Base-by-base conservation (phyloP, 495 filamentous ascomycete species). In the Daldinia caldariorum region DNA sequence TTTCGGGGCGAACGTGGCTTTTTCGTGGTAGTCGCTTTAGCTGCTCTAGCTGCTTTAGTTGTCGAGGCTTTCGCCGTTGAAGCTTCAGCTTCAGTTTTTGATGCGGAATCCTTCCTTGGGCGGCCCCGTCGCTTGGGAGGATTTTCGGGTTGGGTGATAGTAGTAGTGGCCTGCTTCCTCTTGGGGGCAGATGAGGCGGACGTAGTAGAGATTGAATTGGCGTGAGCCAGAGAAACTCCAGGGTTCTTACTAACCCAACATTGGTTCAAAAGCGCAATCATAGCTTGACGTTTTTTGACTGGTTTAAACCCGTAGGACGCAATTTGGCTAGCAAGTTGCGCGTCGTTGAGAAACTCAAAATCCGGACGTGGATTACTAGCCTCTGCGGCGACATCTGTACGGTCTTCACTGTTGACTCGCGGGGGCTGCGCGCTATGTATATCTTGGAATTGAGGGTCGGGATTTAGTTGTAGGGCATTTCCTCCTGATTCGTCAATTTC, bases 221-320 rank as follows among this genome's bases (percentile, higher is more conserved):
- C 56, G 60, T 61, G 66, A 12, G 13, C 39, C 2, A 12, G 61
- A 20, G 12, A 58, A 58, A 31, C 37, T 55, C 67, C 60, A 61
- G 45, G 37, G n/a, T 67, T 74, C 67, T 83, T 82, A 34, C 81
- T 83, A 39, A 85, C 77, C 92, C 92, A 96, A 74, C 92, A 95
- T 72, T 87, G 87, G 58, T 92, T 80, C 5, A 95, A 79, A 12
- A 93, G 74, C 12, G 86, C 80, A 35, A 95, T 89, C 91, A 92
- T 93, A 10, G 87, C 85, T 58, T 86, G 81, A 16, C 92, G 85
- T 58, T 82, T 87, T 73, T 88, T 92, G 0, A 94, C 80, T 0
- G 89, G 80, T 74, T 95, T 96, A 79, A 95, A 93, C 0, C 89
- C 90, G 72, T 89, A 93, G 0, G 82, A 81, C 4, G 84, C 72